Base-by-base conservation (phyloP, 108 stramenopile species). In the Nannochloropsis salina region DNA sequence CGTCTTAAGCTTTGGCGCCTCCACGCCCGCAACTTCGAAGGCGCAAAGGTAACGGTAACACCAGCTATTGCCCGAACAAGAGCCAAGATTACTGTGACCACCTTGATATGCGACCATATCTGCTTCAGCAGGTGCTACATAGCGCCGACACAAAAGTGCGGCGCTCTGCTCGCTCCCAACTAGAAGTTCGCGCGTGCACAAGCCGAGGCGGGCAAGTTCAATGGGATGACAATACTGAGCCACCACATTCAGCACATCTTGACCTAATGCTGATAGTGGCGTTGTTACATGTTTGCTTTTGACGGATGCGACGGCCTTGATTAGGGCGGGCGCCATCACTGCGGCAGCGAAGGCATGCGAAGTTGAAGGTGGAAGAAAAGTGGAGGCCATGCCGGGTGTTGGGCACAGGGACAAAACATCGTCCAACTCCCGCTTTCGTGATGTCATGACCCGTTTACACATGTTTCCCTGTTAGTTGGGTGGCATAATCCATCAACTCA, bases 181-280 rank as follows among this genome's bases (percentile, higher is more conserved):
- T 15, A 74, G 61, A n/a, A 74, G 61, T n/a, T 74, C 61, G n/a
- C 61, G 61, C n/a, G 61, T 74, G 61, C 61, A 74, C 61, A 74
- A 4, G 61, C 20, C 61, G 5, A 74, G 61, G 61, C 61, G 61
- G n/a, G 61, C 61, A 15, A 74, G 61, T 15, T 74, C 61, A 15
- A 74, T 74, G 8, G 61, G 61, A 74, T 74, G 61, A 15, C 15
- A 74, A 15, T n/a, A 74, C n/a, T 74, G 61, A 6, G 61, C 61
- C 8, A 74, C 61, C 61, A 74, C 20, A 74, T 74, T 74, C 61
- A 74, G n/a, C 2, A 74, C 61, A 6, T 74, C 61, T n/a, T 74
- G 61, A 74, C 61, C 61, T 2, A 74, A 74, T n/a, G 61, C 61
- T 74, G n/a, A n/a, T n/a, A 74, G 15, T 15, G 61, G 4, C 61